Evolutionary conservation across 2,329 filamentous ascomycete species (phyloP), one percentile per base, ranked within the genome.

Genomic region (Aspergillus glaucus): DNA sequence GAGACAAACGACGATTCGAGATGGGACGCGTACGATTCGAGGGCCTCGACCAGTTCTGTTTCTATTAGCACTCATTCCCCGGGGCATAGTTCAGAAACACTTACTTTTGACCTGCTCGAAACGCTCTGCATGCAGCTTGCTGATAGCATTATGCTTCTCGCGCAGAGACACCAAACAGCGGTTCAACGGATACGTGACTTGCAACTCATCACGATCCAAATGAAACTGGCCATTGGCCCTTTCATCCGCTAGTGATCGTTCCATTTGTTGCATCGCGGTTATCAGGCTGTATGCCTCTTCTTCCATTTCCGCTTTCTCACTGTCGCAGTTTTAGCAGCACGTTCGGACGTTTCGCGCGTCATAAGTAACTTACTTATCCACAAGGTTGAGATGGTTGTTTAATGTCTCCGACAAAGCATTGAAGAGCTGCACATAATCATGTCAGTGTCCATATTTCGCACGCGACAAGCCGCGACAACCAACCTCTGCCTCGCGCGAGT

Each of bases 21-120:
- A 66, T 97, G 93, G 8, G 88, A 95, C 1, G 93, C 95, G 68
- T 97, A 98, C 4, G 92, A 96, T 66, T 95, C 86, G 45, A 98
- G 84, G 3, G 92, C 92, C 70, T 94, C 84, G 21, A 90, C 90
- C 55, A 98, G 86, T 77, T 96, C 89, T 94, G 59, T n/a, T 1
- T 19, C 3, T 14, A 52, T 72, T 49, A 71, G 65, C 45, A 46
- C 10, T 1, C 19, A 15, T 19, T 15, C 24, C 15, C 10, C 37
- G 22, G 36, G 2, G 7, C 21, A 2, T 30, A 15, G 6, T 6
- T 21, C 17, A 10, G 15, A 7, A 10, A 0, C n/a, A 70, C 86
- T 60, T 74, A 94, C 89, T 96, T 72, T 88, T 92, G 51, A 97
- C 89, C 75, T 97, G 90, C 65, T 96, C 91, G 62, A 89, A 96